phyloP scores from a whole-genome alignment of 495 filamentous ascomycete genomes.

The Penicillium cinerascens region DNA sequence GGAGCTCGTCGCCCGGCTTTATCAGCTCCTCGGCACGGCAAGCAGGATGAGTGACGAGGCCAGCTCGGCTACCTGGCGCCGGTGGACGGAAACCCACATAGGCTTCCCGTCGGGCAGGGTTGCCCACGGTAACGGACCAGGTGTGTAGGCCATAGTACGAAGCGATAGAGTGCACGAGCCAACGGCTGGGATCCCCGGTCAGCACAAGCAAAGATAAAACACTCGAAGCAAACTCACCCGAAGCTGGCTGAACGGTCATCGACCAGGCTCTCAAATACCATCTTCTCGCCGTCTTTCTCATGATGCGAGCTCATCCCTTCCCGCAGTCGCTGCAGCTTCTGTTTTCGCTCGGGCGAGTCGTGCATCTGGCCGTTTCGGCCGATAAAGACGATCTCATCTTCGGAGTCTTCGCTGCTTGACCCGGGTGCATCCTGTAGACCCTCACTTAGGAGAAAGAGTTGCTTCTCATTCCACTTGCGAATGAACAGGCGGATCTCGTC shows the following conservation, averaged over 20 bases:
- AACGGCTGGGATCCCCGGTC: slow-evolving; percentile 55
- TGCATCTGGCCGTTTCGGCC: slow-evolving; percentile 73
- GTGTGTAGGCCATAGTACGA: slow-evolving; percentile 88
- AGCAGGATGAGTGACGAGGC: slow-evolving; percentile 25
- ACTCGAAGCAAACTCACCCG: slow-evolving; percentile 55
- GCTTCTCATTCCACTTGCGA: slow-evolving; percentile 52
- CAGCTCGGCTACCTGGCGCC: slow-evolving; percentile 22
- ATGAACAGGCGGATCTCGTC: slow-evolving; percentile 62
- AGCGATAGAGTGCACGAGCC: slow-evolving; percentile 90
- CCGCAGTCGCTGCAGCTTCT: slow-evolving; percentile 27
- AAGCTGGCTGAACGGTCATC: slow-evolving; percentile 76
- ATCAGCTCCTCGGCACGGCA: slow-evolving; percentile 30
- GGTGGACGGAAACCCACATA: slow-evolving; percentile 73
- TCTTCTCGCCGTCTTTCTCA: slow-evolving; percentile 59
- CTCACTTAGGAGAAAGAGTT: slow-evolving; percentile 37
- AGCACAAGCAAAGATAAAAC: slow-evolving; percentile 3
- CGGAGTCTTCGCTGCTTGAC: slow-evolving; percentile 56
- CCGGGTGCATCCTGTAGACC: slow-evolving; percentile 47
- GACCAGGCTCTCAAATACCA: slow-evolving; percentile 72
- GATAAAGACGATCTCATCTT: slow-evolving; percentile 93
- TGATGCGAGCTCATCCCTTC: slow-evolving; percentile 43
- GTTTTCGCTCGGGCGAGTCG: slow-evolving; percentile 49
- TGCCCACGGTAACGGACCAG: slow-evolving; percentile 73
- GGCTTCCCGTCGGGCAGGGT: slow-evolving; percentile 74
- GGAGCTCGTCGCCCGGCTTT: slow-evolving; percentile 48